These are phyloP conservation scores for Fusarium proliferatum DNA, from an alignment of 2,329 filamentous ascomycete species.

Conservation along the genomic window DNA sequence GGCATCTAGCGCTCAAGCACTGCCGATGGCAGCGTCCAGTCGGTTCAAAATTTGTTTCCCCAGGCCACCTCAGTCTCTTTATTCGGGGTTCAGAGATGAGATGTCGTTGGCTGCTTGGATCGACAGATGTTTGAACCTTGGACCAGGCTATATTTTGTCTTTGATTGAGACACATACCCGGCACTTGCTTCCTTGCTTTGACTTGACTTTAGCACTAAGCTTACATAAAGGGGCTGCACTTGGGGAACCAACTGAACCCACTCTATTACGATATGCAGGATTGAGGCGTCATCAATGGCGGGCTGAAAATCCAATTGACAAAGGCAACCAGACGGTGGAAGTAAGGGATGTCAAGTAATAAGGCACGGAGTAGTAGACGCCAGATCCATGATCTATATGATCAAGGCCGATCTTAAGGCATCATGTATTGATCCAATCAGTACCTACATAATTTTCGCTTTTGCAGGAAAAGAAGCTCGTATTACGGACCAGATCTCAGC, in stretches of 20 bases:
- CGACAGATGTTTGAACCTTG: background rate
- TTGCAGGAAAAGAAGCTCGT: background rate
- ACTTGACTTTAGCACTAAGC: background rate
- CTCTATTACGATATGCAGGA: constrained; percentile 21
- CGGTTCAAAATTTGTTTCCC: background rate
- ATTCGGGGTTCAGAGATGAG: background rate
- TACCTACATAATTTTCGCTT: constrained; percentile 12
- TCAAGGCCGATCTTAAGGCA: background rate
- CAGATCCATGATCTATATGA: constrained; percentile 4
- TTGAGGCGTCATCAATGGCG: constrained; percentile 15
- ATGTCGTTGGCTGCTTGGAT: constrained; percentile 1
- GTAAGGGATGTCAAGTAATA: constrained; percentile 14
- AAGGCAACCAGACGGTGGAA: background rate
- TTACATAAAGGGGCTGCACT: constrained; percentile 18
- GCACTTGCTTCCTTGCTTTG: background rate
- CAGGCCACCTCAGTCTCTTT: background rate
- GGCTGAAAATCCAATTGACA: background rate
- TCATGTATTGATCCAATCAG: background rate
- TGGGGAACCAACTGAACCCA: background rate
- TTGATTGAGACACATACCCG: background rate
- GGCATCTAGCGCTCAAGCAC: constrained; percentile 38
- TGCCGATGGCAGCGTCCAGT: constrained; percentile 33
- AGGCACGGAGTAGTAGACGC: background rate
- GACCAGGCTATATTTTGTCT: background rate
- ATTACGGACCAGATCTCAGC: background rate